These are phyloP conservation scores for Tuber indicum DNA, from an alignment of 495 filamentous ascomycete species.

Conservation along the genomic window DNA sequence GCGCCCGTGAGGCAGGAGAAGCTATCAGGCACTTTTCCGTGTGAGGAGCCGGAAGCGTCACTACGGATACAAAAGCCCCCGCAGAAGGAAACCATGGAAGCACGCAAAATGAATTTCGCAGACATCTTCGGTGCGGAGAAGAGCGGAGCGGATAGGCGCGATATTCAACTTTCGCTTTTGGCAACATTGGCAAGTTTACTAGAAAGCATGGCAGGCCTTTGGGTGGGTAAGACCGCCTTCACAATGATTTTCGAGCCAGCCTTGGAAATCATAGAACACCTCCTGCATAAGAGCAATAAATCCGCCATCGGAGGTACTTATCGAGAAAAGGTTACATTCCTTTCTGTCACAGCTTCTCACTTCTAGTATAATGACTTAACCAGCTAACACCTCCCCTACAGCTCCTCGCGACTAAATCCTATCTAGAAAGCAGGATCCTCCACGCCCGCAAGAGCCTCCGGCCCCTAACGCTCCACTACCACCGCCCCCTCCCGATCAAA, in stretches of 20 bases:
- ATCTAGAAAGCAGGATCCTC: constrained; percentile 50
- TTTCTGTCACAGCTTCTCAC: neutral
- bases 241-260: constrained; percentile 63
- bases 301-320: neutral
- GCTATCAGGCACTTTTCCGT: constrained; percentile 54
- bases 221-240: constrained; percentile 63
- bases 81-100: constrained; percentile 24
- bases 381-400: constrained; percentile 18
- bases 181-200: constrained; percentile 55
- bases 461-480: constrained; percentile 81
- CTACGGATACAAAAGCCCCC: constrained; percentile 49
- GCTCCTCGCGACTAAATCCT: constrained; percentile 44
- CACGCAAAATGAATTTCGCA: constrained; percentile 47
- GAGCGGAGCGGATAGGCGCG: constrained; percentile 26
- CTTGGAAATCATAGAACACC: constrained; percentile 51
- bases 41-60: constrained; percentile 52
- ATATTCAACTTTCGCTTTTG: constrained; percentile 48
- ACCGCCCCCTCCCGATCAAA: constrained; percentile 81
- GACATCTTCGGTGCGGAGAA: constrained; percentile 48
- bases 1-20: constrained; percentile 49
- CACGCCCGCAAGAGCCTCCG: constrained; percentile 58
- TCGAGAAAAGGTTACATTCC: neutral
- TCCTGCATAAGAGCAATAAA: constrained; percentile 45
- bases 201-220: constrained; percentile 56
- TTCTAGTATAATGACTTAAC: neutral